Evolutionary conservation across 768 basidiomycete species (phyloP).

Genomic region (Hypsizygus marmoreus): DNA sequence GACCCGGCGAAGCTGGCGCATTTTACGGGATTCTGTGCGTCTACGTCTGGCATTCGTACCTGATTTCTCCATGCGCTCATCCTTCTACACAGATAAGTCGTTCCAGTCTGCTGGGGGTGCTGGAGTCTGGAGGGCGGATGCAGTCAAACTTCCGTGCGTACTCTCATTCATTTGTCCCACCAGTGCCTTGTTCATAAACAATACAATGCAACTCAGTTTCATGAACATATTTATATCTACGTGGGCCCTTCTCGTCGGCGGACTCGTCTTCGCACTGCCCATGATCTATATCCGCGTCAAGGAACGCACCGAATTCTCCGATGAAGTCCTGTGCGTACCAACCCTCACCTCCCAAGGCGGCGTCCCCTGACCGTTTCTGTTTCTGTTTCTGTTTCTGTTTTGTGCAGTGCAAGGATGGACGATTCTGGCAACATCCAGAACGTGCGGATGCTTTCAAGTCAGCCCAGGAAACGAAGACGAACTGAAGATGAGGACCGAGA

Average conservation of each 20-base stretch:
- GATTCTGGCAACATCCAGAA: slow-evolving; percentile 38
- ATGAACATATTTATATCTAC: slow-evolving; percentile 76
- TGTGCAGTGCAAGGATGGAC: slow-evolving; percentile 42
- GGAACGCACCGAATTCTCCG: slow-evolving; percentile 54
- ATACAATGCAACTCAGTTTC: slow-evolving; percentile 36
- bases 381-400: not conserved
- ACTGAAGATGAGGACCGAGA: no score
- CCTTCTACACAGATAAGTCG: slow-evolving; percentile 56
- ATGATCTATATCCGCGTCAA: slow-evolving; percentile 75
- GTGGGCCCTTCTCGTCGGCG: slow-evolving; percentile 68
- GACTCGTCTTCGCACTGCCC: slow-evolving; percentile 66
- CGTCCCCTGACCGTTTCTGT: not conserved
- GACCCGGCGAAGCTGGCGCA: slow-evolving; percentile 78
- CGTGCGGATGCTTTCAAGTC: no score
- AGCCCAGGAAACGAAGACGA: no score
- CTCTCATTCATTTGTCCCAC: not conserved
- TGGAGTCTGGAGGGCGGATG: slow-evolving; percentile 73
- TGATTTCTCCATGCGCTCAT: not conserved
- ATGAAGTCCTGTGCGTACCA: slow-evolving; percentile 51
- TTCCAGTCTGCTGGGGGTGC: slow-evolving; percentile 79
- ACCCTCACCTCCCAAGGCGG: slow-evolving; percentile 1
- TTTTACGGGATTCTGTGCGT: slow-evolving; percentile 80
- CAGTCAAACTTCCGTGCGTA: slow-evolving; percentile 42
- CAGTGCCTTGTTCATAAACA: slow-evolving; percentile 17
- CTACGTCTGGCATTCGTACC: no score